A percentile compares a stretch with the other conserved stretches of the same genome.
phyloP scores from a whole-genome alignment of 108 stramenopile genomes.

The Licmophora abbreviata region DNA sequence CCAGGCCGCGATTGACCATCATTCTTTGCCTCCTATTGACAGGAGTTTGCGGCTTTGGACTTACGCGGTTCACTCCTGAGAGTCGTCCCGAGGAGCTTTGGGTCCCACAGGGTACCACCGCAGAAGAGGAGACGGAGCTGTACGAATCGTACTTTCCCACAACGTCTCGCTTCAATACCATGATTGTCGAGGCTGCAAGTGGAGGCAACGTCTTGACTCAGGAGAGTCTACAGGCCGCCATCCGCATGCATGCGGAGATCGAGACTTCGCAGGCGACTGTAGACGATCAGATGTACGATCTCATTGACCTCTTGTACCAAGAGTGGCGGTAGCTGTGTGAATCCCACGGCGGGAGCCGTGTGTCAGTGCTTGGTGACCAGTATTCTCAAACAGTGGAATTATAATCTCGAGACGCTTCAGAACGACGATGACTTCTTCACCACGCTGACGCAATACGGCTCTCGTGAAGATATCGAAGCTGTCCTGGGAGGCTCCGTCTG shows the following conservation, averaged over 20 bases:
- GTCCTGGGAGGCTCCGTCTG: constrained; percentile 37
- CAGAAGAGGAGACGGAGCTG: constrained; percentile 28
- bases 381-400: constrained; percentile 58
- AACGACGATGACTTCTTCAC: constrained; percentile 36
- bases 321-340: constrained; percentile 48
- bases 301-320: constrained; percentile 33
- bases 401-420: constrained; percentile 39
- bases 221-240: constrained; percentile 28
- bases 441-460: constrained; percentile 40
- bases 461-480: constrained; percentile 32
- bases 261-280: constrained; percentile 11
- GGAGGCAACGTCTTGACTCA: constrained; percentile 44
- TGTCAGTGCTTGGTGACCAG: constrained; percentile 40
- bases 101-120: constrained; percentile 57
- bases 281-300: constrained; percentile 14
- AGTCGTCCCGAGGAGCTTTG: constrained; percentile 54
- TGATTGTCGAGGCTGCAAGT: constrained; percentile 18
- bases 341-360: constrained; percentile 16
- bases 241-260: constrained; percentile 40
- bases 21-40: constrained; percentile 24
- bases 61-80: constrained; percentile 40
- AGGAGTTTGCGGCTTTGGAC: constrained; percentile 27
- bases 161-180: constrained; percentile 29
- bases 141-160: constrained; percentile 32
- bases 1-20: constrained; percentile 42